Evolutionary conservation across 2,329 filamentous ascomycete species (phyloP), one percentile per base, ranked within the genome.

Genomic region (Cordyceps tenuipes): DNA sequence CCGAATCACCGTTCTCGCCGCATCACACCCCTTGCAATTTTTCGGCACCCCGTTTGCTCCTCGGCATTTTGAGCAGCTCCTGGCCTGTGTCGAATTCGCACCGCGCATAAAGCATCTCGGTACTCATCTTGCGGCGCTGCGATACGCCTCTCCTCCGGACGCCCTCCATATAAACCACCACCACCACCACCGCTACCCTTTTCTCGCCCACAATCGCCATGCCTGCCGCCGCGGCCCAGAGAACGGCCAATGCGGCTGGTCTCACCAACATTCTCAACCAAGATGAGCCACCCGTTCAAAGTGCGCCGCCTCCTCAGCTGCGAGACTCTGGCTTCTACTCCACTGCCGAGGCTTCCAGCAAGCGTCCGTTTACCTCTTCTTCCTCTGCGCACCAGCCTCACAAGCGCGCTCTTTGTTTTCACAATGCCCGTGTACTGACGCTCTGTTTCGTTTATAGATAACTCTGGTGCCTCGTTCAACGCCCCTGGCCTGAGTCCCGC

Each of bases 251-350:
- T 62, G 62, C 71, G 54, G 73, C 72, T 39, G 73, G 73, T 52
- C 66, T 75, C 55, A 71, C 67, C 60, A 75, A 73, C 58, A 75
- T 75, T 47, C 69, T 75, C 34, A 75, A 75, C 64, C 67, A 66
- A 52, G 72, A 72, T 61, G 72, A 74, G 50, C 64, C 65, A 39
- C 63, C 67, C 17, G 61, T 63, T 43, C 64, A 68, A 34, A 67
- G 66, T 60, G 65, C 66, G 51, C 66, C 70, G 36, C 63, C 66
- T 39, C 69, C 68, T 39, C 72, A 73, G 54, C 66, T 75, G 59
- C 71, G 74, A 62, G 75, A 76, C 54, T 76, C 75, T 51, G 75
- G 75, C 34, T 76, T 76, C 63, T 76, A 76, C 59, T 76, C 75
- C n/a, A 76, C 75, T 48, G 66, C 71, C 51, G 75, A 76, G 65